A percentile compares a stretch with the other conserved stretches of the same genome.
phyloP scores from a whole-genome alignment of 805 yeast genomes.

The Metschnikowia cerradonensis region DNA sequence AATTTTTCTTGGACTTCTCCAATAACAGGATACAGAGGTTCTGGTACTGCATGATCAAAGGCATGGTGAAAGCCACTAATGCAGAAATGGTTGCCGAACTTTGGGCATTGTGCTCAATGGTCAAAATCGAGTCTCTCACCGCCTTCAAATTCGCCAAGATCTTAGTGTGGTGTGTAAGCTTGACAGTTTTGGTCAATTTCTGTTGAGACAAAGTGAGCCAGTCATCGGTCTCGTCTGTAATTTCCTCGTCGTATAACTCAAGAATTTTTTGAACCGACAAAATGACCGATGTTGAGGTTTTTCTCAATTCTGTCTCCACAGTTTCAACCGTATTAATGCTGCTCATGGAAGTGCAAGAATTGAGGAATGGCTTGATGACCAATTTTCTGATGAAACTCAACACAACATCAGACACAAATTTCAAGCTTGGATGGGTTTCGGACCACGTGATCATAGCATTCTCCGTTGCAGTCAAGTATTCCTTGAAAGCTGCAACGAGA shows the following conservation, averaged over 20 bases:
- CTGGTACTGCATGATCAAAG: slow-evolving; percentile 59
- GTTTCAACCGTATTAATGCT: slow-evolving; percentile 24
- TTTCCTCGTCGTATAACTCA: slow-evolving; percentile 30
- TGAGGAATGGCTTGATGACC: slow-evolving; percentile 16
- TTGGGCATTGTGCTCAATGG: slow-evolving; percentile 33
- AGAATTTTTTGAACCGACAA: slow-evolving; percentile 62
- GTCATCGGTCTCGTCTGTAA: slow-evolving; percentile 49
- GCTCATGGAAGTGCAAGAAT: slow-evolving; percentile 23
- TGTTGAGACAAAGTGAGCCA: slow-evolving; percentile 60
- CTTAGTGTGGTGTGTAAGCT: slow-evolving; percentile 36
- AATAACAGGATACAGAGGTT: slow-evolving; percentile 45
- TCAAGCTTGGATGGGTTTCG: slow-evolving; percentile 20
- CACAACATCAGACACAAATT: slow-evolving; percentile 49
- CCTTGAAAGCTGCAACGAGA: slow-evolving; percentile 19
- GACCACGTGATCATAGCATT: slow-evolving; percentile 34
- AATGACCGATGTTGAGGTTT: slow-evolving; percentile 54
- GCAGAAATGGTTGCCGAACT: slow-evolving; percentile 43
- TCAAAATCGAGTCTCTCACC: slow-evolving; percentile 32
- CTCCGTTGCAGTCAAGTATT: slow-evolving; percentile 22
- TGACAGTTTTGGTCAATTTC: slow-evolving; percentile 38
- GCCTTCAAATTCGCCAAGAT: slow-evolving; percentile 33
- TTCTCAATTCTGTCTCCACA: slow-evolving; percentile 47
- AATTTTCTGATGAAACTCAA: slow-evolving; percentile 41
- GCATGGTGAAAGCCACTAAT: slow-evolving; percentile 52
- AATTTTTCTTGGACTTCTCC: slow-evolving; percentile 44